A percentile compares a stretch with the other conserved stretches of the same genome.
These are phyloP conservation scores for Pachyrhizus erosus DNA, from an alignment of 306 rosid genomes.

Conservation along the genomic window DNA sequence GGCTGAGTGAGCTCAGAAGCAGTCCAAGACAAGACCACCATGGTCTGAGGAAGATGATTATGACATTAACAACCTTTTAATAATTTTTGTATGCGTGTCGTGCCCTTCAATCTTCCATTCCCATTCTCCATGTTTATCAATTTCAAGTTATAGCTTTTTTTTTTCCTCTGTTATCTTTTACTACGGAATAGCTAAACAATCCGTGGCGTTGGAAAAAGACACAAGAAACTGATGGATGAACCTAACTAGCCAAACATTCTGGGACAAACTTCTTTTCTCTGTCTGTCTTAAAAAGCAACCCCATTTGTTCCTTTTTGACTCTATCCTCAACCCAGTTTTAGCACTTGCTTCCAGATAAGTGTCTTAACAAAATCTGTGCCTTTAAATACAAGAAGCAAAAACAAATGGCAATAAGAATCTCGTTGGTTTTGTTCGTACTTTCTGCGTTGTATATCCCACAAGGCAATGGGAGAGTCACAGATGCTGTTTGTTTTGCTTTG, in stretches of 20 bases:
- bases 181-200: constrained; percentile 55
- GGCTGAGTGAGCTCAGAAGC: background rate
- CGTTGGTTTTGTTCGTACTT: background rate
- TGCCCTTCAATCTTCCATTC: background rate
- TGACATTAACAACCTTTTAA: background rate
- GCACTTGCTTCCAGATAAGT: constrained; percentile 37
- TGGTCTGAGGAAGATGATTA: background rate
- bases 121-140: constrained; percentile 30
- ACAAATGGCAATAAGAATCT: constrained; percentile 27
- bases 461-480: constrained; percentile 54
- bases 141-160: constrained; percentile 19
- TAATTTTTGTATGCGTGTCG: background rate
- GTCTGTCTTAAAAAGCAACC: constrained; percentile 39
- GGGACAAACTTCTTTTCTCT: background rate
- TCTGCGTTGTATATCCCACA: too few relatives aligned
- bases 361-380: background rate
- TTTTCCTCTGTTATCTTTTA: constrained; percentile 16
- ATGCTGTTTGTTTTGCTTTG: constrained; percentile 41
- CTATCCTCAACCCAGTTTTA: background rate
- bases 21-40: background rate
- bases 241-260: constrained; percentile 37
- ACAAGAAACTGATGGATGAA: background rate
- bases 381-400: constrained; percentile 32
- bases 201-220: background rate
- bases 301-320: background rate